Conservation (phyloP, 1,284 basidiomycete genomes). For the Pseudozyma sp. region DNA sequence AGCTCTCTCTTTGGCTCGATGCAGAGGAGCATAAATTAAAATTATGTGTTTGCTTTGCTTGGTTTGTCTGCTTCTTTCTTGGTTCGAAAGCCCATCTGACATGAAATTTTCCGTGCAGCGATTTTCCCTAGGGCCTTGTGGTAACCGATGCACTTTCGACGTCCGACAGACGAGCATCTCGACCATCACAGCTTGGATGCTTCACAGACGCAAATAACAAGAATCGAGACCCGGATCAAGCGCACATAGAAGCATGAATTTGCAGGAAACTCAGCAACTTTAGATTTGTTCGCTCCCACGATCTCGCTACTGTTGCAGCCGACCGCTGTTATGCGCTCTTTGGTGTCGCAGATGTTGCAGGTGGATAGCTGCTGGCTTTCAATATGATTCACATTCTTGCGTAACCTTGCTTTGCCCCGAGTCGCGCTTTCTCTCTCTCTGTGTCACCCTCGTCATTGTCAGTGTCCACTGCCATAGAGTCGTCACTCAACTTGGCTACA, state of each 20-base stretch:
- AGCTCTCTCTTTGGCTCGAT: no score
- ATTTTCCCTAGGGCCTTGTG: background rate
- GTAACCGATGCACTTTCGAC: background rate
- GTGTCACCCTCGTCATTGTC: no score
- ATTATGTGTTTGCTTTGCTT: background rate
- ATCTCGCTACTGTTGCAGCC: conserved; percentile 14
- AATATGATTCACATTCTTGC: no score
- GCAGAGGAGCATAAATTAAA: background rate
- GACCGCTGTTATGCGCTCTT: conserved; percentile 2
- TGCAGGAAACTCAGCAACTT: background rate
- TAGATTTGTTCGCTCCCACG: conserved; percentile 21
- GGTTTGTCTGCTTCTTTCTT: background rate
- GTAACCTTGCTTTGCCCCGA: no score
- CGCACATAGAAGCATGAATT: conserved; percentile 4
- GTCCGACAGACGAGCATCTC: background rate
- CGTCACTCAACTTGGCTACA: background rate
- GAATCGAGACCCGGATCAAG: background rate
- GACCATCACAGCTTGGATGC: no score
- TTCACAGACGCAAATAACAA: background rate
- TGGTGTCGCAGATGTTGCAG: background rate
- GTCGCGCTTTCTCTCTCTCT: no score
- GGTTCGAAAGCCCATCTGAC: background rate
- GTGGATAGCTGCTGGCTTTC: background rate
- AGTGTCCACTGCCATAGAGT: background rate
- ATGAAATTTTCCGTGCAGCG: background rate